Conservation (phyloP, 495 filamentous ascomycete genomes). For the Chaetomium tenue region DNA sequence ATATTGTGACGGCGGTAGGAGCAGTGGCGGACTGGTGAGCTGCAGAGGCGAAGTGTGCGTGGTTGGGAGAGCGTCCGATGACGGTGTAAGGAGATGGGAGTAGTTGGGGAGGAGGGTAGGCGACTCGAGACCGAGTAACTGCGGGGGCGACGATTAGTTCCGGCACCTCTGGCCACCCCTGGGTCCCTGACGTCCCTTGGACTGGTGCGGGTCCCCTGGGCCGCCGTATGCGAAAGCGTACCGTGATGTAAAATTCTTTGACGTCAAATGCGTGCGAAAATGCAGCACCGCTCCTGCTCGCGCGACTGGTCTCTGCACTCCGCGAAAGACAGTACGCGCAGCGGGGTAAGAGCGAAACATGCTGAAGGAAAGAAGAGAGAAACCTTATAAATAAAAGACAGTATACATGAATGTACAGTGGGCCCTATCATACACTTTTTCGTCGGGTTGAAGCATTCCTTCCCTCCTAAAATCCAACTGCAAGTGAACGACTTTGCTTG, state of each 20-base stretch:
- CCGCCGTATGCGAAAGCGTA: slow-evolving; percentile 11
- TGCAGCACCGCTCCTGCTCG: slow-evolving; percentile 7
- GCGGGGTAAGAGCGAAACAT: slow-evolving; percentile 33
- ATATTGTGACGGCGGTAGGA: slow-evolving; percentile 57
- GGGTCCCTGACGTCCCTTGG: background rate
- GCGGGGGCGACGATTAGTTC: slow-evolving; percentile 30
- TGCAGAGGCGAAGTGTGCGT: slow-evolving; percentile 27
- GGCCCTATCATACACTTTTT: slow-evolving; percentile 26
- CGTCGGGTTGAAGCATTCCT: slow-evolving; percentile 2
- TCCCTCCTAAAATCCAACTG: background rate
- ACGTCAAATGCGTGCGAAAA: slow-evolving; percentile 15
- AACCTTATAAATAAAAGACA: slow-evolving; percentile 13
- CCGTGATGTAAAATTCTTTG: slow-evolving; percentile 31
- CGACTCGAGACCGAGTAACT: slow-evolving; percentile 25
- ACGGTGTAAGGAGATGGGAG: slow-evolving; percentile 10
- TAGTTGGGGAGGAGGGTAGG: slow-evolving; percentile 27
- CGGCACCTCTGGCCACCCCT: background rate
- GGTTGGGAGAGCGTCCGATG: slow-evolving; percentile 23
- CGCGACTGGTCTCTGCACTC: slow-evolving; percentile 26
- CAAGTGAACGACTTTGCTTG: background rate
- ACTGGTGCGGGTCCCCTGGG: slow-evolving; percentile 2
- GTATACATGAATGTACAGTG: slow-evolving; percentile 23
- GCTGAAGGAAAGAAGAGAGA: slow-evolving; percentile 12
- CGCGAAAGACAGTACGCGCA: slow-evolving; percentile 29
- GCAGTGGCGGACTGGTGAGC: slow-evolving; percentile 44